Conservation (phyloP, 768 basidiomycete species). For the Pluteus cervinus region DNA sequence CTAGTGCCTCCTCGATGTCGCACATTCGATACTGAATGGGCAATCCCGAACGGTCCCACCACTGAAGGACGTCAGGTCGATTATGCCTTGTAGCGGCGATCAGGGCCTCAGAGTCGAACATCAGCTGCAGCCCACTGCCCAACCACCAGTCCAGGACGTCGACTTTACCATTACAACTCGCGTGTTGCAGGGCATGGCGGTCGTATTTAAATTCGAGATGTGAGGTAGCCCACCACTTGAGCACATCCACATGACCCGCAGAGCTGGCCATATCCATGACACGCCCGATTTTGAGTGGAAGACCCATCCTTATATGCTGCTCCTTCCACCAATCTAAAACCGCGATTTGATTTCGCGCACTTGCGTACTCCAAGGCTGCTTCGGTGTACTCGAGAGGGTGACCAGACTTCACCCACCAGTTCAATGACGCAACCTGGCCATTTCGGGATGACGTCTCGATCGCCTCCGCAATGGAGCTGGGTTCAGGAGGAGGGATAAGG, state of each 20-base stretch:
- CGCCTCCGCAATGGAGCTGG: constrained; percentile 55
- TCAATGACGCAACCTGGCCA: constrained; percentile 67
- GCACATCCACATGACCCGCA: constrained; percentile 65
- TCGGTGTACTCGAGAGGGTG: constrained; percentile 71
- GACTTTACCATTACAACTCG: constrained; percentile 74
- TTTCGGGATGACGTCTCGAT: constrained; percentile 76
- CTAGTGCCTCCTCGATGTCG: constrained; percentile 87
- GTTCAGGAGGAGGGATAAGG: constrained; percentile 48
- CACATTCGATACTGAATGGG: constrained; percentile 85
- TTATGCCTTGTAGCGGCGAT: constrained; percentile 79
- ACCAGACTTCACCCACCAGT: constrained; percentile 76
- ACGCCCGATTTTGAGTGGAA: constrained; percentile 76
- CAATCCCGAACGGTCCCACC: constrained; percentile 81
- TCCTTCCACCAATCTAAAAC: constrained; percentile 83
- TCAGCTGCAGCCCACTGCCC: constrained; percentile 66
- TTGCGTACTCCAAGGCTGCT: constrained; percentile 73
- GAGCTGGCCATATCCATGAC: constrained; percentile 83
- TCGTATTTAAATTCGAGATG: constrained; percentile 78
- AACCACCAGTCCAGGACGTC: constrained; percentile 84
- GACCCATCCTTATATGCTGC: constrained; percentile 37
- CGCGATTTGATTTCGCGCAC: constrained; percentile 67
- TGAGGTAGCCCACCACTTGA: constrained; percentile 84
- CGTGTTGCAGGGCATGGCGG: constrained; percentile 67
- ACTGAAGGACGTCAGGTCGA: constrained; percentile 74
- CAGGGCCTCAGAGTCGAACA: constrained; percentile 77